Conservation (phyloP, 2,329 filamentous ascomycete species). For the Venturia carpophila region DNA sequence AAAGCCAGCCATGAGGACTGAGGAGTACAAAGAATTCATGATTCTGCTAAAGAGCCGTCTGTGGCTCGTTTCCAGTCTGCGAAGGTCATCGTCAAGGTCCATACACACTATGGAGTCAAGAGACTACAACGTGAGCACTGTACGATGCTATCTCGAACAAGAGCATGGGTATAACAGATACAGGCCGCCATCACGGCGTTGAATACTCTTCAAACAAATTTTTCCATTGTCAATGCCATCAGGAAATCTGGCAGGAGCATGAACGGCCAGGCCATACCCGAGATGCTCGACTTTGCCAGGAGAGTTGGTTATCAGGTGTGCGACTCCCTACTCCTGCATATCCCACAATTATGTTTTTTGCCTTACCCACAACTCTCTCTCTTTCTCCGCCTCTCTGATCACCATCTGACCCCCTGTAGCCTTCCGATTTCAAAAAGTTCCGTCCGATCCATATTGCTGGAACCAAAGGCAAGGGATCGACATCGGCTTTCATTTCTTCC, state of each 20-base stretch:
- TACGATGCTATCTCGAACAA: conserved; percentile 20
- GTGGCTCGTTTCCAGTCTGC: not conserved
- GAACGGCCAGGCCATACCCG: conserved; percentile 69
- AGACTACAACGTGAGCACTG: conserved; percentile 21
- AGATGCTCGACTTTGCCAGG: conserved; percentile 70
- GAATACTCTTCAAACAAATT: conserved; percentile 72
- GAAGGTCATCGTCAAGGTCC: not conserved
- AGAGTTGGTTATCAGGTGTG: conserved; percentile 68
- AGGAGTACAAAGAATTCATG: conserved; percentile 10
- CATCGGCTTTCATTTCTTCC: conserved; percentile 72
- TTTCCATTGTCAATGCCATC: conserved; percentile 66
- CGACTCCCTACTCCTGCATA: conserved; percentile 23
- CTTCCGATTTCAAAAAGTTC: conserved; percentile 51
- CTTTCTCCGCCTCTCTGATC: not conserved
- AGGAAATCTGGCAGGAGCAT: conserved; percentile 64
- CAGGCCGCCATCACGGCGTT: conserved; percentile 65
- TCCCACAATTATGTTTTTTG: not conserved
- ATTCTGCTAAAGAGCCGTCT: conserved; percentile 5
- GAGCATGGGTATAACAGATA: conserved; percentile 17
- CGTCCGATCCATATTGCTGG: conserved; percentile 77
- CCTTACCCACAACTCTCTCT: not conserved
- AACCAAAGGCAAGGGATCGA: conserved; percentile 90
- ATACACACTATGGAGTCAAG: conserved; percentile 19
- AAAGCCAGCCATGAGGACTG: not conserved
- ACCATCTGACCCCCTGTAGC: conserved; percentile 33